phyloP scores from a whole-genome alignment of 2,329 filamentous ascomycete species.

The Ophiostoma fasciatum region DNA sequence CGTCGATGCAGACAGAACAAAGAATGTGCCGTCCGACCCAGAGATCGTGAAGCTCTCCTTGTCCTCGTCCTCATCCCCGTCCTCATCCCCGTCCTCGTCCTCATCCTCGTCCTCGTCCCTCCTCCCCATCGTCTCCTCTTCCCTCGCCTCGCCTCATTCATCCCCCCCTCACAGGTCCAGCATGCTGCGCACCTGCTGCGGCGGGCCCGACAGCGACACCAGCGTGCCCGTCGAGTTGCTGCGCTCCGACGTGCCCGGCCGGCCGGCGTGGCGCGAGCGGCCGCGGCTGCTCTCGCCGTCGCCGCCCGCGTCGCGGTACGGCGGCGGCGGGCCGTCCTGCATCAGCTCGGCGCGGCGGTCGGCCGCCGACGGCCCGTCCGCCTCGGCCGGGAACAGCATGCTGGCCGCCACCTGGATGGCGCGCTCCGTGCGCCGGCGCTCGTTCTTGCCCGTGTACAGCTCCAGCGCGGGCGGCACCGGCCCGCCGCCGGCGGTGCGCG shows the following conservation, averaged over 20 bases:
- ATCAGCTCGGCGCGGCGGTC: conserved; percentile 25
- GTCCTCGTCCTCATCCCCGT: no score
- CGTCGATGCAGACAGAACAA: no score
- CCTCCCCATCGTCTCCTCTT: no score
- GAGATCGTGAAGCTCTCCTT: no score
- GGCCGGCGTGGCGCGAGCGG: conserved; percentile 9
- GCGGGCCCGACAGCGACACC: conserved; percentile 30
- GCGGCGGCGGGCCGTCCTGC: conserved; percentile 28
- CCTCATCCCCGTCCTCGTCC: no score
- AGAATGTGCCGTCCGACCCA: no score
- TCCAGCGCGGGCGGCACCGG: conserved; percentile 13
- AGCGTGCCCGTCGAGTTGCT: conserved; percentile 31
- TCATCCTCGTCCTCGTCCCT: neutral
- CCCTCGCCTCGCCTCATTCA: no score
- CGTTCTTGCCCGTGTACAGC: conserved; percentile 27
- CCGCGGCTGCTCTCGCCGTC: conserved; percentile 12
- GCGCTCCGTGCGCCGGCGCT: conserved; percentile 29
- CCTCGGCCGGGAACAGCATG: conserved; percentile 31
- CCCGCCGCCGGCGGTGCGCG: conserved; percentile 3
- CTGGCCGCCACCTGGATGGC: conserved; percentile 27
- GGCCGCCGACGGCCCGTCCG: conserved; percentile 15
- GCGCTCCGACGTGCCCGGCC: conserved; percentile 21
- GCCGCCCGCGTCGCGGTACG: conserved; percentile 22
- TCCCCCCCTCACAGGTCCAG: conserved; percentile 31
- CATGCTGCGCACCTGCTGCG: conserved; percentile 44